Conservation (phyloP, 75 land plant genomes). For the Cupressus sempervirens region DNA sequence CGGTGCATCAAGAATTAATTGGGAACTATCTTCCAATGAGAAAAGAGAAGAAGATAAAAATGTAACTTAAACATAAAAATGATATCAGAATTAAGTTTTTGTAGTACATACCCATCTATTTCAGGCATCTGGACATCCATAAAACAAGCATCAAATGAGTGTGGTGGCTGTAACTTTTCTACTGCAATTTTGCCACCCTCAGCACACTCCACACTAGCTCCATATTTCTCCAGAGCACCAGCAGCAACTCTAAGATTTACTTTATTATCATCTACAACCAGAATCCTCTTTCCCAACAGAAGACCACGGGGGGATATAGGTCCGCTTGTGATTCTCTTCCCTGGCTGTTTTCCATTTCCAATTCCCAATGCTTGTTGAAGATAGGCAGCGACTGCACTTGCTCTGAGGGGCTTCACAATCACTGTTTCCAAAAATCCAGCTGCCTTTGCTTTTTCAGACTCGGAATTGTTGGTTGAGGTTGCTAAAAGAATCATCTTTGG, state of each 20-base stretch:
- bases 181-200: constrained; percentile 64
- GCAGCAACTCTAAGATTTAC: constrained; percentile 63
- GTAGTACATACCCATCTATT: constrained; percentile 59
- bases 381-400: constrained; percentile 52
- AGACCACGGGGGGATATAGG: constrained; percentile 29
- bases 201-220: constrained; percentile 64
- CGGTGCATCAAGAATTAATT: background rate
- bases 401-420: constrained; percentile 59
- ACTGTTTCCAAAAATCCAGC: constrained; percentile 59
- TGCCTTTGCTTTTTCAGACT: constrained; percentile 34
- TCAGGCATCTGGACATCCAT: constrained; percentile 85
- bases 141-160: constrained; percentile 68
- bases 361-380: constrained; percentile 48
- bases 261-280: constrained; percentile 69
- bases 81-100: background rate
- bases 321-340: constrained; percentile 14
- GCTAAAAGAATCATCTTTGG: constrained; percentile 71
- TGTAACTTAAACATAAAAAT: background rate
- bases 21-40: background rate
- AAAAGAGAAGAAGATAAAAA: background rate
- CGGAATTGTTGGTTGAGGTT: constrained; percentile 31
- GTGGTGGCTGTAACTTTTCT: constrained; percentile 46
- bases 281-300: constrained; percentile 44
- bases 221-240: constrained; percentile 63
- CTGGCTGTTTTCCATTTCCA: constrained; percentile 29